These are phyloP conservation scores for Eruca vesicaria DNA, from an alignment of 441 rosid genomes.

Conservation along the genomic window DNA sequence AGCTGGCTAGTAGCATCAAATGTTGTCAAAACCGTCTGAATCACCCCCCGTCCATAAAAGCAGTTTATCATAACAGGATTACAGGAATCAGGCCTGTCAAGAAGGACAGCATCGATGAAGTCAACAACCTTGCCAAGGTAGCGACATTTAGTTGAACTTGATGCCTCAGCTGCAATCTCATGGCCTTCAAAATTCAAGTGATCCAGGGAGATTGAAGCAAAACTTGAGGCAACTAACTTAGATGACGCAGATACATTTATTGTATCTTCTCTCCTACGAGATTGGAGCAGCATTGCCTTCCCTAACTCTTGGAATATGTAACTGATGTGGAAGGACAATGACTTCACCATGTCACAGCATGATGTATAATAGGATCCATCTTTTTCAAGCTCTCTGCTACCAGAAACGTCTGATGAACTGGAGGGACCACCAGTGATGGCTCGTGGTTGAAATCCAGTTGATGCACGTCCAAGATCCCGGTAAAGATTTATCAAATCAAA, in stretches of 20 bases:
- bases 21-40: conserved; percentile 86
- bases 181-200: conserved; percentile 87
- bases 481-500: conserved; percentile 92
- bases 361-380: conserved; percentile 79
- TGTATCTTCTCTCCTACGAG: conserved; percentile 95
- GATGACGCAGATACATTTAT: conserved; percentile 84
- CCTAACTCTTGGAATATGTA: conserved; percentile 98
- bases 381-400: conserved; percentile 66
- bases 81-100: conserved; percentile 93
- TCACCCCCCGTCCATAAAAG: conserved; percentile 80
- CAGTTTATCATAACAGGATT: conserved; percentile 85
- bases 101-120: conserved; percentile 83
- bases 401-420: conserved; percentile 55
- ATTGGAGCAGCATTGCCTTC: conserved; percentile 90
- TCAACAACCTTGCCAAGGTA: conserved; percentile 95
- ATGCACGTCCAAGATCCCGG: conserved; percentile 88
- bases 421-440: conserved; percentile 55
- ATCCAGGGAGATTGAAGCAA: conserved; percentile 78
- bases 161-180: conserved; percentile 56
- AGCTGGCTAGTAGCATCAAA: conserved; percentile 96
- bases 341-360: conserved; percentile 92
- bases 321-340: conserved; percentile 86
- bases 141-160: conserved; percentile 84
- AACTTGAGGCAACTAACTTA: conserved; percentile 77
- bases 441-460: conserved; percentile 78